phyloP scores from a whole-genome alignment of 176 grass and related monocot genomes.

The Zoysia japonica region DNA sequence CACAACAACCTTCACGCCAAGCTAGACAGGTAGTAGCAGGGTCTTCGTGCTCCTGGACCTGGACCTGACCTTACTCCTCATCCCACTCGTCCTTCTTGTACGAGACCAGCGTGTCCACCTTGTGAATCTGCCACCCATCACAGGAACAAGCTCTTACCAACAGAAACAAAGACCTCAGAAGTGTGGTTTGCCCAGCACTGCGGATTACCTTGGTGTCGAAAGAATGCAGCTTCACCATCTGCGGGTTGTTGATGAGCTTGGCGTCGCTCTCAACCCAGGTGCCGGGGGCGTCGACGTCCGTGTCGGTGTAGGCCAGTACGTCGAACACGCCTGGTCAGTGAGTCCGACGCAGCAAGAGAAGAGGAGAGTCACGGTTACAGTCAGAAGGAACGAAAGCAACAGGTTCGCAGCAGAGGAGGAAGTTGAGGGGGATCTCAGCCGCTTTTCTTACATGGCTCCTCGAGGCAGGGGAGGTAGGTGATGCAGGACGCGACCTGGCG shows the following conservation, averaged over 20 bases:
- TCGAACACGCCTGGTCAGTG: slow-evolving; percentile 79
- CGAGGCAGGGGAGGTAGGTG: slow-evolving; percentile 93
- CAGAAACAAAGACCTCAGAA: background rate
- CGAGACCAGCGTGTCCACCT: slow-evolving; percentile 93
- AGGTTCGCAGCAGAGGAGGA: background rate
- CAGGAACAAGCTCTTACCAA: slow-evolving; percentile 1
- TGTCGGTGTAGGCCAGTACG: slow-evolving; percentile 94
- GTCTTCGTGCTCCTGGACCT: background rate
- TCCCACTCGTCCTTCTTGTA: slow-evolving; percentile 95
- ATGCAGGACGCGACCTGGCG: slow-evolving; percentile 90
- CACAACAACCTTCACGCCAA: slow-evolving; percentile 50
- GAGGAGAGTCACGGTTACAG: background rate
- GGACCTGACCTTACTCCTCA: slow-evolving; percentile 31
- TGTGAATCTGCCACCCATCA: slow-evolving; percentile 80
- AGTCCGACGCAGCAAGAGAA: background rate
- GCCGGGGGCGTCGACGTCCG: slow-evolving; percentile 65
- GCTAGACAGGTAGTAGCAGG: background rate
- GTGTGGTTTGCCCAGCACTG: background rate
- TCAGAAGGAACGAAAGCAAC: background rate
- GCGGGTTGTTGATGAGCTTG: slow-evolving; percentile 88
- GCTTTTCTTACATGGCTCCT: slow-evolving; percentile 75
- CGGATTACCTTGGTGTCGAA: slow-evolving; percentile 91
- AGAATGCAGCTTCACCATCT: slow-evolving; percentile 97
- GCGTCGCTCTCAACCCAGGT: slow-evolving; percentile 97
- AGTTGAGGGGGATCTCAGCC: background rate